Base-by-base conservation (phyloP, 225 moss, liverwort and hornwort species). In the Pseudoscleropodium purum region DNA sequence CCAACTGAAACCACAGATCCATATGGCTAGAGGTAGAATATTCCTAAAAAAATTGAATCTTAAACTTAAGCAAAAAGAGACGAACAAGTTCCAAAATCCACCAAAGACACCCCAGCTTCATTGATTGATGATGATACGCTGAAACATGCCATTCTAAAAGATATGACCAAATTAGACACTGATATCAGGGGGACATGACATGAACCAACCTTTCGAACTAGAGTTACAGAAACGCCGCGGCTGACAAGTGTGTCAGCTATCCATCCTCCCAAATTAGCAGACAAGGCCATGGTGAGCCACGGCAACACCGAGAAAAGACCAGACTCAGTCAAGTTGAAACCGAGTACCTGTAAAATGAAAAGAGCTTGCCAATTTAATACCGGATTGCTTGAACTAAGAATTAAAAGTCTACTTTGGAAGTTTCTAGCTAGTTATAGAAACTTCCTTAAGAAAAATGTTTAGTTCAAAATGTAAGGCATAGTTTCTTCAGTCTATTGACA, bases 201-300 rank as follows among this genome's bases (percentile, higher is more conserved):
- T 49, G 59, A 49, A 57, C 85, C 76, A 41, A 99, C 99, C 99
- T 99, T 99, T 85, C 99, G 96, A 74, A 99, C 99, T 39, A 90
- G 9, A 59, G 97, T 97, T 63, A 97, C 94, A 75, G 97, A 97
- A 83, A 85, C 69, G 70, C 99, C 99, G 73, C 95, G 96, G 89
- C 95, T 95, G 82, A 99, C 99, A 45, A 97, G 92, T 45, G 99
- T 91, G 79, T 99, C 99, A 54, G 99, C 99, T 83, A 99, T 97
- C 99, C 99, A 99, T 83, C 99, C 99, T 82, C 99, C 99, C 63
- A 97, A 5, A 90, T 99, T 99, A 36, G 99, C 95, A 90, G 95
- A 99, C 30, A 95, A 68, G 31, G 99, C 99, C 99, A 99, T 99
- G 47, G 99, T 99, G 88, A 99, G 93, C 99, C 99, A 99, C n/a